Conservation (phyloP, 331 rosid genomes). For the Quercus lobata region DNA sequence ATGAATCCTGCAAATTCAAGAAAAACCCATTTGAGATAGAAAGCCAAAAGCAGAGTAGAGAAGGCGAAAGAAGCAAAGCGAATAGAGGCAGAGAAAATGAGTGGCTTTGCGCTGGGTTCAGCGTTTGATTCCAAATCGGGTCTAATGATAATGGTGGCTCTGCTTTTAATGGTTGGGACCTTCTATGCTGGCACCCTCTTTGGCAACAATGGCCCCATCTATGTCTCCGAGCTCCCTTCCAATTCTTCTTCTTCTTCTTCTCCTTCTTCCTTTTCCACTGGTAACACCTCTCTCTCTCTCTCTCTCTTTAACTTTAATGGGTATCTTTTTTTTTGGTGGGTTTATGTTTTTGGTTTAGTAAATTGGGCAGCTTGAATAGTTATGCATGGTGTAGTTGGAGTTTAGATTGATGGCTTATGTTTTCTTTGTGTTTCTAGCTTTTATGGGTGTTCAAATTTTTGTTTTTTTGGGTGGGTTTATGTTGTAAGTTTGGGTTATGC, state of each 20-base stretch:
- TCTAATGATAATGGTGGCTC: constrained; percentile 46
- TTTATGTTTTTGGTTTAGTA: background rate
- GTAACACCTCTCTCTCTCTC: constrained; percentile 24
- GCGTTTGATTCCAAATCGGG: constrained; percentile 66
- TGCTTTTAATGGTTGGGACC: constrained; percentile 61
- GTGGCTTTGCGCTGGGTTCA: constrained; percentile 42
- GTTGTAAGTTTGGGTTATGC: too few species aligned
- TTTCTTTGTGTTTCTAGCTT: too few species aligned
- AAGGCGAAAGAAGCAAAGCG: background rate
- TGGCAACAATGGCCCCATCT: constrained; percentile 62
- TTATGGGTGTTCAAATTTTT: too few species aligned
- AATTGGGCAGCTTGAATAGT: background rate
- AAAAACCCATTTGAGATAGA: constrained; percentile 9
- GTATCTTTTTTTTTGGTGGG: background rate
- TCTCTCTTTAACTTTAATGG: background rate
- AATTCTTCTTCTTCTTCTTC: constrained; percentile 40
- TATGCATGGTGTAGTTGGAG: background rate
- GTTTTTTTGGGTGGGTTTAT: too few species aligned
- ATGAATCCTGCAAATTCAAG: background rate
- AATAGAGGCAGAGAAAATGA: constrained; percentile 28
- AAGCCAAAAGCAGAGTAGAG: background rate
- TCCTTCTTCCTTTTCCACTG: constrained; percentile 12
- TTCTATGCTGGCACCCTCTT: constrained; percentile 71
- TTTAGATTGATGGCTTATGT: background rate
- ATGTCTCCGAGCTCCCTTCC: constrained; percentile 44